Conservation (phyloP, 169 alveolate genomes). For the Plasmodium relictum region DNA sequence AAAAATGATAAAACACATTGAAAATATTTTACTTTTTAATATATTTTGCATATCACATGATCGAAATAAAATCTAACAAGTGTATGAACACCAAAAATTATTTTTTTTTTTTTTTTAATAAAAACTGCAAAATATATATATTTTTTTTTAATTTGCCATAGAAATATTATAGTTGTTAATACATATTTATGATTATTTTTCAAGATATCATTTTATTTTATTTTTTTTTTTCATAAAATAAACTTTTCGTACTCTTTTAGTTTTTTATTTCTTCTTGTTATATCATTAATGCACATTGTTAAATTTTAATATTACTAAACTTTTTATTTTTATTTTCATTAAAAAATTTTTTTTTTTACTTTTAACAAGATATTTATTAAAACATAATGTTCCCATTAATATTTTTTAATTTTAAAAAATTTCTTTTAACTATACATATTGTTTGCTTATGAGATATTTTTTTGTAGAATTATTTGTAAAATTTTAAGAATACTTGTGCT, state of each 20-base stretch:
- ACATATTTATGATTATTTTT: background rate
- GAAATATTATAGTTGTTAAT: background rate
- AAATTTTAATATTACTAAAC: no score
- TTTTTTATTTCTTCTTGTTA: no score
- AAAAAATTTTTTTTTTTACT: no score
- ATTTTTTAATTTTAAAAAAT: no score
- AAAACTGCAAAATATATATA: slow-evolving; percentile 11
- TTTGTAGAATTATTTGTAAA: slow-evolving; percentile 3
- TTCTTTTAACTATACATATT: background rate
- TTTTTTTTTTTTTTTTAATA: slow-evolving; percentile 18
- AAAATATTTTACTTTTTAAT: background rate
- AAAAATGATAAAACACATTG: no score
- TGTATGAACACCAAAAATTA: slow-evolving; percentile 32
- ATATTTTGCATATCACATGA: background rate
- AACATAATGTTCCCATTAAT: no score
- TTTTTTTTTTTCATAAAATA: no score
- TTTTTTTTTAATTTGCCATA: slow-evolving; percentile 1
- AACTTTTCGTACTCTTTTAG: no score
- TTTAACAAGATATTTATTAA: no score
- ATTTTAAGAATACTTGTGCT: background rate
- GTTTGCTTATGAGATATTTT: background rate
- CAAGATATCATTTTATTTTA: no score
- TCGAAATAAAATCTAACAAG: background rate
- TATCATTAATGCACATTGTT: no score
- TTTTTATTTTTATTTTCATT: no score